Conservation (phyloP, 257 asterid species). For the Scutellaria galericulata region DNA sequence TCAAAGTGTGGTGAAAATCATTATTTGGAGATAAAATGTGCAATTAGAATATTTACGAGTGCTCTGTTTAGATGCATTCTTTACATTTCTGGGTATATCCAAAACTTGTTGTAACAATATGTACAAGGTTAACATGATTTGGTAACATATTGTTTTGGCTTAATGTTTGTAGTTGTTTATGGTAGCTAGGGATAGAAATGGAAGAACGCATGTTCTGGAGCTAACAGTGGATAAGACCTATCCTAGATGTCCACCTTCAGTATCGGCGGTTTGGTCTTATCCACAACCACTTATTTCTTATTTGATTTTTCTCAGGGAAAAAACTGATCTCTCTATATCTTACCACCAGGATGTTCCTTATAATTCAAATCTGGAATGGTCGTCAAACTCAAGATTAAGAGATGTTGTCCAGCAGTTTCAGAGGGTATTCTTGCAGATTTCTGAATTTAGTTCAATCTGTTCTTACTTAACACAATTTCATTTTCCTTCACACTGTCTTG, state of each 20-base stretch:
- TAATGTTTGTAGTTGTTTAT: neutral
- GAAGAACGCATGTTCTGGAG: constrained; percentile 66
- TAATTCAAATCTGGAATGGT: constrained; percentile 62
- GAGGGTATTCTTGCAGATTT: constrained; percentile 44
- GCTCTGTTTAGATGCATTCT: neutral
- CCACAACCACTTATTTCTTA: constrained; percentile 28
- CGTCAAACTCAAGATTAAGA: constrained; percentile 57
- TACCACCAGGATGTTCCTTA: constrained; percentile 64
- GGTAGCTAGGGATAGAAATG: constrained; percentile 62
- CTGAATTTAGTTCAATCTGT: constrained; percentile 11
- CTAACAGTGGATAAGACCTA: constrained; percentile 59
- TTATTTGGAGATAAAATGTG: neutral
- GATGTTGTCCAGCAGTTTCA: constrained; percentile 68
- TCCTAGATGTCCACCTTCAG: constrained; percentile 67
- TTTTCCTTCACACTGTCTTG: neutral
- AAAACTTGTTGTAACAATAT: neutral
- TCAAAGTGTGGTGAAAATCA: neutral
- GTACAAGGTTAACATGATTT: neutral
- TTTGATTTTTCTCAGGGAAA: constrained; percentile 1
- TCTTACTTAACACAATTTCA: neutral
- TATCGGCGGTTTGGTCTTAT: constrained; percentile 60
- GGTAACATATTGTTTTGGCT: neutral
- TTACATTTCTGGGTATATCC: constrained; percentile 10
- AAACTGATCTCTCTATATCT: constrained; percentile 29
- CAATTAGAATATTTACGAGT: constrained; percentile 8